phyloP scores from a whole-genome alignment of 2,329 filamentous ascomycete species.

The Nemania diffusa region DNA sequence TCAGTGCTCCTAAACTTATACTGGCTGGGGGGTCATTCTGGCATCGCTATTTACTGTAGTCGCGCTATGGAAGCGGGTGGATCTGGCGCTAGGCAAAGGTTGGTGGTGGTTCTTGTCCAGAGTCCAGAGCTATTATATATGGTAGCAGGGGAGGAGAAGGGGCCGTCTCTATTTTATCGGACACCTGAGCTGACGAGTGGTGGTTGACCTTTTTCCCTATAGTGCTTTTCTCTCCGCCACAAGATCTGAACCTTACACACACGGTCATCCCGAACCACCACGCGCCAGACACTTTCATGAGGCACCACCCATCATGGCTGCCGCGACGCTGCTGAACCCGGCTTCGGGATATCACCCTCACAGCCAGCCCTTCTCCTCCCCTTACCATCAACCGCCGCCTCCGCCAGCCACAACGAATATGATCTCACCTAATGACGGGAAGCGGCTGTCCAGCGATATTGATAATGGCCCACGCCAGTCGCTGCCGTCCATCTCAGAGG shows the following conservation, averaged over 20 bases:
- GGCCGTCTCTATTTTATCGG: slow-evolving; percentile 14
- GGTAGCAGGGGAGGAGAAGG: not conserved
- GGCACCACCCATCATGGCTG: slow-evolving; percentile 48
- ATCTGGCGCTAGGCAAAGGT: slow-evolving; percentile 53
- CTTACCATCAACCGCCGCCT: slow-evolving; percentile 45
- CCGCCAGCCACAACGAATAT: slow-evolving; percentile 44
- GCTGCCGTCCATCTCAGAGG: slow-evolving; percentile 51
- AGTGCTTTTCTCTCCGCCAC: slow-evolving; percentile 48
- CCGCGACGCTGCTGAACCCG: slow-evolving; percentile 50
- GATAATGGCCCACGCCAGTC: slow-evolving; percentile 46
- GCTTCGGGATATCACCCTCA: slow-evolving; percentile 48
- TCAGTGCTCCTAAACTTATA: slow-evolving; percentile 45
- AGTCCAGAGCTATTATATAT: slow-evolving; percentile 36
- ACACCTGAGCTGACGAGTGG: slow-evolving; percentile 41
- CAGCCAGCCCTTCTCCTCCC: slow-evolving; percentile 41
- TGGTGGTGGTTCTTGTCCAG: slow-evolving; percentile 43
- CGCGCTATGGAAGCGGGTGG: slow-evolving; percentile 53
- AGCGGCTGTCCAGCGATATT: slow-evolving; percentile 45
- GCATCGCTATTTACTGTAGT: slow-evolving; percentile 46
- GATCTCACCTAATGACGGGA: slow-evolving; percentile 44
- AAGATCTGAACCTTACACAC: slow-evolving; percentile 46
- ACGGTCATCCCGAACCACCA: slow-evolving; percentile 42
- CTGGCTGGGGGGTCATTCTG: slow-evolving; percentile 48
- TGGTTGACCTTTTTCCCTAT: slow-evolving; percentile 37
- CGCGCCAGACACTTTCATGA: slow-evolving; percentile 43